Base-by-base conservation (phyloP, 306 rosid species). In the Vigna nakashimae region DNA sequence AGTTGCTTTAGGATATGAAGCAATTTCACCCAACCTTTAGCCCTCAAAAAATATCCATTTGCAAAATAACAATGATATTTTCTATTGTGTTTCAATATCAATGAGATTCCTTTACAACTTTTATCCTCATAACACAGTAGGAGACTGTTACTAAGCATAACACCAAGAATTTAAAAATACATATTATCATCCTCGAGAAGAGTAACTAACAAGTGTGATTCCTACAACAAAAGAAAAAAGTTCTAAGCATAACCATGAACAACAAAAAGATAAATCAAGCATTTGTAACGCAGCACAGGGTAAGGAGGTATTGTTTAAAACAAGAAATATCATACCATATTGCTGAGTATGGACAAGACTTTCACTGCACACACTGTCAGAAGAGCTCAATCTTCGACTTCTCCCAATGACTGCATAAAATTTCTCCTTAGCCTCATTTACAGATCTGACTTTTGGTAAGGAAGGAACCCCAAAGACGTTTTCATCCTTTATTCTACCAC, bases 381-480 rank as follows among this genome's bases (percentile, higher is more conserved):
- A 71, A 73, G 84, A 78, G 87, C 85, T 76, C 57, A 45, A 77
- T 64, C 88, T 83, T 80, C 65, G 82, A 26, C 79, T 65, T 70
- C 7, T 58, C 57, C 79, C 88, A 69, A 65, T 81, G 74, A 69
- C 82, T 53, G 73, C 79, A 79, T 82, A 77, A n/a, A 68, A 43
- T 64, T 77, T 75, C 87, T 73, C 79, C 85, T 62, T 83, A 13
- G 82, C 56, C 51, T 81, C 83, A 73, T 82, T 68, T 45, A 58
- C 75, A 77, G 79, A 75, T 74, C 71, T 76, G 36, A 84, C 45
- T 75, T 81, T 76, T 0, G 83, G 88, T 62, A 81, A 65, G 50
- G 85, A 79, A 82, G 90, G 87, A 76, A 91, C 24, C 51, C 89
- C 89, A 18, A 32, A 77, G 14, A 69, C 83, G 76, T 76, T 60